Evolutionary conservation across 2,329 filamentous ascomycete species (phyloP).

Genomic region (Fusarium sp.): DNA sequence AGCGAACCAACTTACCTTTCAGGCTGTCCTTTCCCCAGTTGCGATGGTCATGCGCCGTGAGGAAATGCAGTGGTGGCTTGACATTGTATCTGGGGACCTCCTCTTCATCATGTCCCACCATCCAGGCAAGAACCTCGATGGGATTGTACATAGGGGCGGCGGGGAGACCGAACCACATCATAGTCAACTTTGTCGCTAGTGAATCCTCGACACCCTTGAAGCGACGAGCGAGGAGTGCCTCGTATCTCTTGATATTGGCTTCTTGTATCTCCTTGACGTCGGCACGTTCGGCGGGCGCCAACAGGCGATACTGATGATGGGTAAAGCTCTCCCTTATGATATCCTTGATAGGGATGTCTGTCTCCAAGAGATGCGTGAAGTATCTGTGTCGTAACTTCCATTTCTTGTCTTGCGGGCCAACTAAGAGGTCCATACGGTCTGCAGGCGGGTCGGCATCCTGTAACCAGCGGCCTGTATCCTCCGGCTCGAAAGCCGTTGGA

Average conservation of each 20-base stretch:
- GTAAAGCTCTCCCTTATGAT: slow-evolving; percentile 53
- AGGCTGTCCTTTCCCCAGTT: slow-evolving; percentile 47
- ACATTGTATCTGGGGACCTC: slow-evolving; percentile 29
- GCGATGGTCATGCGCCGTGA: slow-evolving; percentile 47
- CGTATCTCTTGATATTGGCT: slow-evolving; percentile 48
- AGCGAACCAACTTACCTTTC: slow-evolving; percentile 25
- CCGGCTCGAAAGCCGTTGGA: neutral
- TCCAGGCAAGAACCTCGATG: slow-evolving; percentile 43
- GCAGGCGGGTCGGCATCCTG: neutral
- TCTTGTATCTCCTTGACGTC: slow-evolving; percentile 50
- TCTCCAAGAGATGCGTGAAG: slow-evolving; percentile 48
- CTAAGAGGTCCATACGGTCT: slow-evolving; percentile 37
- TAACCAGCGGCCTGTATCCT: neutral
- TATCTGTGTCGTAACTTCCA: slow-evolving; percentile 45
- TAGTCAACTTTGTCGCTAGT: slow-evolving; percentile 57
- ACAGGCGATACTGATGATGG: slow-evolving; percentile 49
- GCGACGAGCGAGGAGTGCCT: slow-evolving; percentile 45
- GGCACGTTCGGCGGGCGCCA: slow-evolving; percentile 46
- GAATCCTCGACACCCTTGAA: slow-evolving; percentile 48
- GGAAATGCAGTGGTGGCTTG: slow-evolving; percentile 50
- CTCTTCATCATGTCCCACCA: slow-evolving; percentile 27
- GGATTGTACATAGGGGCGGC: slow-evolving; percentile 52
- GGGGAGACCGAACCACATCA: slow-evolving; percentile 61
- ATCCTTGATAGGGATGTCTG: slow-evolving; percentile 41
- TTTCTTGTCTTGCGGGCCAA: slow-evolving; percentile 39